These are phyloP conservation scores for Niveomyces coronatus DNA, from an alignment of 2,329 filamentous ascomycete species.

Conservation along the genomic window DNA sequence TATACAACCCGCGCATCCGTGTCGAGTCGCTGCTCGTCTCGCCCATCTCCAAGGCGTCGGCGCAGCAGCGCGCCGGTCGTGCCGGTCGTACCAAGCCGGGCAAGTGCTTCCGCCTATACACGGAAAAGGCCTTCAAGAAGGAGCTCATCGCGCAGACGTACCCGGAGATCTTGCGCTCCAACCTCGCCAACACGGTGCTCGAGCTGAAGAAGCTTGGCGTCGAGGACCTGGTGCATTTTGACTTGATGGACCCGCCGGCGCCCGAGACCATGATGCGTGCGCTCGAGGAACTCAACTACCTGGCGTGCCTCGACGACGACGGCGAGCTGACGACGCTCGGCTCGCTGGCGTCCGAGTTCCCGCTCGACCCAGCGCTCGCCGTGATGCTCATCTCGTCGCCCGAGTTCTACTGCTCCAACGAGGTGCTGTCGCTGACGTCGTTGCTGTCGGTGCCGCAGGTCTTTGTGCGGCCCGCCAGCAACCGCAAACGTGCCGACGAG, in stretches of 20 bases:
- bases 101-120: constrained; percentile 97
- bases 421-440: constrained; percentile 90
- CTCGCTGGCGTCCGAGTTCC: constrained; percentile 84
- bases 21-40: constrained; percentile 97
- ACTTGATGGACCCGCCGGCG: constrained; percentile 95
- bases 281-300: constrained; percentile 92
- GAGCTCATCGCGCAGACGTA: constrained; percentile 97
- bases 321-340: constrained; percentile 84
- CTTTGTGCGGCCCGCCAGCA: constrained; percentile 76
- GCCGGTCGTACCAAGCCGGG: constrained; percentile 96
- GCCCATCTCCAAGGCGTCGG: constrained; percentile 94
- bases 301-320: constrained; percentile 93
- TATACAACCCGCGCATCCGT: constrained; percentile 93
- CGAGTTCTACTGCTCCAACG: constrained; percentile 97
- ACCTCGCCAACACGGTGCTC: constrained; percentile 86
- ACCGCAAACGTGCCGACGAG: constrained; percentile 86
- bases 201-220: constrained; percentile 97
- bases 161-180: constrained; percentile 89
- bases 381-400: constrained; percentile 98
- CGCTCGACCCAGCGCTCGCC: constrained; percentile 83
- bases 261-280: constrained; percentile 98
- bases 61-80: constrained; percentile 96
- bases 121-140: constrained; percentile 91
- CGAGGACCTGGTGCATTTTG: constrained; percentile 93
- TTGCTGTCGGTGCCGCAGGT: constrained; percentile 91